Base-by-base conservation (phyloP, 305 asterid species). In the Petunia hybrid region DNA sequence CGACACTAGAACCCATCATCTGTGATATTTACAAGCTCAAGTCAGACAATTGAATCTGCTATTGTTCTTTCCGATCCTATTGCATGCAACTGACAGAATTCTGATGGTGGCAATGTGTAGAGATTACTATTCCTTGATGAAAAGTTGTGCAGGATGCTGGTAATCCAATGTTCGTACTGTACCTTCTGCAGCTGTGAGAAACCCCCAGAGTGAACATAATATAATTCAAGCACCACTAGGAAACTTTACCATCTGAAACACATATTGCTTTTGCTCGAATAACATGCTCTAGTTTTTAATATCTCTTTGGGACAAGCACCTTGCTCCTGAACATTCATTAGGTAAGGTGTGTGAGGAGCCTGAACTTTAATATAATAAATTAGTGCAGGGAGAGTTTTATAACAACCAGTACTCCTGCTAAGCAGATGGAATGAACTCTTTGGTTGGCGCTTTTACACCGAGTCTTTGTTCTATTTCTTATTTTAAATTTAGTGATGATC, bases 371-470 rank as follows among this genome's bases (percentile, higher is more conserved):
- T 43, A 42, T 39, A 42, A 67, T 67, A 42, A n/a, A 68, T 68
- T 68, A 56, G 55, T 46, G 1, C 3, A 40, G 74, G 35, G 36
- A 40, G 53, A 48, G 16, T 68, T 42, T 68, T n/a, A 56, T 68
- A 68, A 68, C 76, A 42, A 68, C 39, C n/a, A 43, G 55, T 42
- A 16, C 76, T n/a, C 53, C 12, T 40, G 51, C 73, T 67, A 67
- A 41, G 55, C 3, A 67, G 75, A 38, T 67, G 55, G 75, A 22
- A 41, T 67, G 53, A 67, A 67, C 36, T 67, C 53, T 7, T n/a
- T 41, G 38, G 56, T 7, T 42, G 38, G 14, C 6, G 36, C 16
- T 42, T 55, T 67, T 55, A 71, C 38, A 31, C 45, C 61, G 61
- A 70, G 45, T 3, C 59, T 69, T 48, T 46, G 16, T 36, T 8